Evolutionary conservation across 148 eudicot genomes (phyloP), one percentile per base, ranked within the genome.

Genomic region (Chenopodium formosanum): DNA sequence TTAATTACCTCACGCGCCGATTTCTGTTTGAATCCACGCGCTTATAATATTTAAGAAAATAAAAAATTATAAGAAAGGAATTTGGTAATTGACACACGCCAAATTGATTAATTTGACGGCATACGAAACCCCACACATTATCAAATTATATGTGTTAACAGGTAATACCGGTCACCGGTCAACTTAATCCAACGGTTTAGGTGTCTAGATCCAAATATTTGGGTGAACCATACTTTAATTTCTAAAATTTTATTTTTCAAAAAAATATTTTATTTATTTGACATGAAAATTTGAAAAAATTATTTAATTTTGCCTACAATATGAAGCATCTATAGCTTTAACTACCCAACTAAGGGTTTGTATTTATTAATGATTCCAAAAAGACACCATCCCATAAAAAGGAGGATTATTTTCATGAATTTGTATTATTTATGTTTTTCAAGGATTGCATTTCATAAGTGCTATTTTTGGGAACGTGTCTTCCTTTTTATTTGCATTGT

Each of bases 71-170:
- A 47, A n/a, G 17, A 60, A 4, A 58, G 17, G 75, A 44, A 71
- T 7, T 1, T 44, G 53, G 27, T 44, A 44, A 76, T 19, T 25
- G 44, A 47, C 47, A 82, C 79, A 75, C 83, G 78, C 73, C 75
- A 75, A 78, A 77, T 46, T 29, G 73, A 78, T 72, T 71, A 47
- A 70, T 69, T 70, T 47, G 81, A 78, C 73, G 84, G 84, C 84
- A 78, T 75, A 82, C 62, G 72, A 44, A 40, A 44, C 52, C 74
- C 74, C 72, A 73, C 78, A 27, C 9, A 17, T 29, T 20, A 19
- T 20, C 47, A 80, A 73, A 40, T 25, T 66, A 7, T 62, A 68
- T 44, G 23, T 10, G 58, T 37, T 63, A 58, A 80, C 82, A 5
- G 82, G 77, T 46, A 4, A 8, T 23, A 25, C 70, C 70, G 77